A percentile compares a stretch with the other conserved stretches of the same genome.
Conservation (phyloP, 192 early-diverging fungal genomes). For the Phlyctochytrium planicorne region DNA sequence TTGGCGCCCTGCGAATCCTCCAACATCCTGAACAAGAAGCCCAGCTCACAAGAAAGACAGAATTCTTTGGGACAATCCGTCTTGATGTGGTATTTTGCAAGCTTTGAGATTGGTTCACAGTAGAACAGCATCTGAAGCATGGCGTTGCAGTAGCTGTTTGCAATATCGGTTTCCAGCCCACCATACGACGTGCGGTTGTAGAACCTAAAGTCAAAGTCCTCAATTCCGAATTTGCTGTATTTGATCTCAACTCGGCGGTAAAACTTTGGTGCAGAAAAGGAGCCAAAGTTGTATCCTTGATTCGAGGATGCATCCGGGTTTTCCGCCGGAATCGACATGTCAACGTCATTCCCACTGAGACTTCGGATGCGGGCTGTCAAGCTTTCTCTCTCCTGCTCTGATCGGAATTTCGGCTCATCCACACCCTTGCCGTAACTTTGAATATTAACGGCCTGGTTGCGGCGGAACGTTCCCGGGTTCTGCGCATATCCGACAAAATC, state of each 20-base stretch:
- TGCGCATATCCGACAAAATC: conserved; percentile 94
- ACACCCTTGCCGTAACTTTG: conserved; percentile 18
- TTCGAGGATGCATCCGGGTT: neutral
- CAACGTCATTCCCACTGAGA: neutral
- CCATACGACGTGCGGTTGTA: conserved; percentile 86
- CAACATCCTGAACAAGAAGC: conserved; percentile 90
- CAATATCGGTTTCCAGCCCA: conserved; percentile 90
- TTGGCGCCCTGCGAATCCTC: conserved; percentile 86
- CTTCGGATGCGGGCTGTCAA: conserved; percentile 18
- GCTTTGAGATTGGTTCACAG: conserved; percentile 55
- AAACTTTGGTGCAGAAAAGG: conserved; percentile 46
- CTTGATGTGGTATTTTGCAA: conserved; percentile 71
- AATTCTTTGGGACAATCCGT: conserved; percentile 63
- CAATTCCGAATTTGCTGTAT: conserved; percentile 92
- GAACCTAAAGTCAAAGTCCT: conserved; percentile 98
- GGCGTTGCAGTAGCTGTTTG: conserved; percentile 88
- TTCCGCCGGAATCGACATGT: neutral
- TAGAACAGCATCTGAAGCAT: conserved; percentile 86
- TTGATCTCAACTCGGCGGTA: conserved; percentile 82
- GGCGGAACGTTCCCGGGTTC: conserved; percentile 69
- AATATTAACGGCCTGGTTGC: conserved; percentile 62
- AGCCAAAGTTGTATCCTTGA: neutral
- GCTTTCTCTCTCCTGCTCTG: conserved; percentile 74
- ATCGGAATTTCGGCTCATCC: conserved; percentile 74
- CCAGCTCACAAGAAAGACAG: conserved; percentile 91